Evolutionary conservation across 148 eudicot genomes (phyloP).

Genomic region (Rhododendron simsii): DNA sequence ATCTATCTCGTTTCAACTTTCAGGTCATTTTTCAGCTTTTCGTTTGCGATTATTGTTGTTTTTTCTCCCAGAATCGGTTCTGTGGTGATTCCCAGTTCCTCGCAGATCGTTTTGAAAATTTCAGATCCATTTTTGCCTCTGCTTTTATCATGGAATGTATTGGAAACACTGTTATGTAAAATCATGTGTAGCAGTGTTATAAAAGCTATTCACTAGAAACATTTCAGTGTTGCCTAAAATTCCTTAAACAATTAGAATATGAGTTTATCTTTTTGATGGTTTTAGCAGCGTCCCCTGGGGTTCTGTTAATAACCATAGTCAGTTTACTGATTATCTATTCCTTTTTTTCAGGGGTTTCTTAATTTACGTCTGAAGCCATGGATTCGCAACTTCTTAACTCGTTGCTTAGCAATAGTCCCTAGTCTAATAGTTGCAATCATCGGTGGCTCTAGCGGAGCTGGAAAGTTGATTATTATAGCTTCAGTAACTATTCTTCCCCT

Average conservation of each 20-base stretch:
- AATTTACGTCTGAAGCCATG: constrained; percentile 82
- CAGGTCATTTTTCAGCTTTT: not conserved
- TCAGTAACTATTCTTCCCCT: constrained; percentile 45
- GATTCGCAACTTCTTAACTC: constrained; percentile 82
- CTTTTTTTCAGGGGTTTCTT: constrained; percentile 72
- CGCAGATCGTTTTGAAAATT: not conserved
- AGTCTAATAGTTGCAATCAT: constrained; percentile 86
- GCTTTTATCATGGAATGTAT: not conserved
- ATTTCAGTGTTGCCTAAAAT: not conserved
- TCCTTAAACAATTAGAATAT: not conserved
- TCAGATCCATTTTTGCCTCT: not conserved
- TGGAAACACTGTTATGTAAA: not conserved
- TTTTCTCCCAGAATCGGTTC: not conserved
- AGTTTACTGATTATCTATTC: not conserved
- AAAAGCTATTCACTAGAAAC: not conserved
- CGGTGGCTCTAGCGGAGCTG: constrained; percentile 93
- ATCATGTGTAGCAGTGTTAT: not conserved
- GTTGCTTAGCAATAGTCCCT: constrained; percentile 91
- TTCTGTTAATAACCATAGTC: not conserved
- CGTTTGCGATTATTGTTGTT: not conserved
- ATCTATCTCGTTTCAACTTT: not conserved
- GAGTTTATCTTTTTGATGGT: not conserved
- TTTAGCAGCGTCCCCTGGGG: not conserved
- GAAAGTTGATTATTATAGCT: constrained; percentile 84
- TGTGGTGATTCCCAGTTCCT: not conserved